These are phyloP conservation scores for Hypoxylon intermedium DNA, from an alignment of 495 filamentous ascomycete species.

Conservation along the genomic window DNA sequence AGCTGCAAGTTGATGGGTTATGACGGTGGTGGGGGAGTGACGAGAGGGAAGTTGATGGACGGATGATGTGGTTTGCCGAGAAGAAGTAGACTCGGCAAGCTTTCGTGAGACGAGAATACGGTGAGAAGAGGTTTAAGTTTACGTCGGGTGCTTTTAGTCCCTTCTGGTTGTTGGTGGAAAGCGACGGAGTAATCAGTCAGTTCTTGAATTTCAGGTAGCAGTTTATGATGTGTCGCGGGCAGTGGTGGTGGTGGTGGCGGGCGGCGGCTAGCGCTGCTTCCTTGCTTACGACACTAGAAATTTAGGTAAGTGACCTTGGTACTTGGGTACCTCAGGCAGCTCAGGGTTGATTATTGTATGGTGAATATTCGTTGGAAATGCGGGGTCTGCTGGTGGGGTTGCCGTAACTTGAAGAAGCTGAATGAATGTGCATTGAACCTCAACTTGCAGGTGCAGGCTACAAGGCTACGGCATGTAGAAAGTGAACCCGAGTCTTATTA, in stretches of 20 bases:
- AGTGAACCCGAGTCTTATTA: too few species aligned
- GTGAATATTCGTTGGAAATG: too few species aligned
- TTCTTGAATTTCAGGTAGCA: conserved; percentile 40
- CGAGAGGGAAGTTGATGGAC: not conserved
- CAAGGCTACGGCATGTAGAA: too few species aligned
- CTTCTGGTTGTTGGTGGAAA: conserved; percentile 31
- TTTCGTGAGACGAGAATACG: too few species aligned
- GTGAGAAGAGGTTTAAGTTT: too few species aligned
- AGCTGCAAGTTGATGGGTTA: conserved; percentile 29
- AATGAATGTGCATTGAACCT: too few species aligned
- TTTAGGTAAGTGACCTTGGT: not conserved
- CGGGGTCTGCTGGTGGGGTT: conserved; percentile 31
- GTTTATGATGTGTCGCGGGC: conserved; percentile 36
- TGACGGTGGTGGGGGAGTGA: conserved; percentile 9
- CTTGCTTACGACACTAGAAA: conserved; percentile 3
- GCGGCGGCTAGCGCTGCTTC: conserved; percentile 28
- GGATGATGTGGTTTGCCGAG: too few species aligned
- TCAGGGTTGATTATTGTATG: too few species aligned
- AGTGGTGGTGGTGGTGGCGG: not conserved
- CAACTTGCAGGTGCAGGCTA: too few species aligned
- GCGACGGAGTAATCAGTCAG: conserved; percentile 21
- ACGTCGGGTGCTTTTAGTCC: too few species aligned
- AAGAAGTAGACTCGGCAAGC: too few species aligned
- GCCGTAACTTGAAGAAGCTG: too few species aligned
- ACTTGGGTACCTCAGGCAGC: not conserved